A percentile compares a stretch with the other conserved stretches of the same genome.
phyloP scores from a whole-genome alignment of 2,329 filamentous ascomycete species.

The Claviceps sorghi region DNA sequence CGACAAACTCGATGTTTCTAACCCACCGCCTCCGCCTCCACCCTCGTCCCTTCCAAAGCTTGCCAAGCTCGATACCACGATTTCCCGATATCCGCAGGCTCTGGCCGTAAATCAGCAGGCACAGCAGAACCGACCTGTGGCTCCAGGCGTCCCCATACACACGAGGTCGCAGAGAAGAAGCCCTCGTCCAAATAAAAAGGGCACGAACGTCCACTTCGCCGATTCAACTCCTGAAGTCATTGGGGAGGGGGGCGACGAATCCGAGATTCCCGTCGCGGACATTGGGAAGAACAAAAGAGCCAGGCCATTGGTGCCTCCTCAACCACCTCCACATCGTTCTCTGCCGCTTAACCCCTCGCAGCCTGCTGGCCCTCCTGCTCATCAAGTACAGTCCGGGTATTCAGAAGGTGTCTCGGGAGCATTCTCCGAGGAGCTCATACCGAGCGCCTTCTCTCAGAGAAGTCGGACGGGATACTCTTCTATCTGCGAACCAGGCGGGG shows the following conservation, averaged over 20 bases:
- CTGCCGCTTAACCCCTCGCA: not conserved
- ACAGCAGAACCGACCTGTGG: conserved; percentile 30
- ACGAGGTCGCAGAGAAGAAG: conserved; percentile 29
- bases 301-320: conserved; percentile 17
- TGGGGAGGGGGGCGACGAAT: conserved; percentile 82
- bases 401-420: conserved; percentile 4
- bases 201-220: conserved; percentile 59
- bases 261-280: conserved; percentile 55
- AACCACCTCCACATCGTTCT: conserved; percentile 8
- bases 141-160: conserved; percentile 23
- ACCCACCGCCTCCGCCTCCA: conserved; percentile 31
- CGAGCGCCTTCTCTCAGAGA: conserved; percentile 36
- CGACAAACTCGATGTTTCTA: conserved; percentile 39
- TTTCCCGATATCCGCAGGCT: conserved; percentile 41
- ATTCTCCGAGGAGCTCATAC: conserved; percentile 31
- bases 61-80: conserved; percentile 41
- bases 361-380: conserved; percentile 4
- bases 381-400: not conserved
- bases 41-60: conserved; percentile 32
- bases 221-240: conserved; percentile 65
- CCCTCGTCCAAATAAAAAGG: conserved; percentile 42
- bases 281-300: conserved; percentile 45
- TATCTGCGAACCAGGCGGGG: conserved; percentile 14
- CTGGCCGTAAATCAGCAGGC: conserved; percentile 28
- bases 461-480: conserved; percentile 41